Evolutionary conservation across 1,139 yeast species (phyloP).

Genomic region (Sugiyamaella novakii): DNA sequence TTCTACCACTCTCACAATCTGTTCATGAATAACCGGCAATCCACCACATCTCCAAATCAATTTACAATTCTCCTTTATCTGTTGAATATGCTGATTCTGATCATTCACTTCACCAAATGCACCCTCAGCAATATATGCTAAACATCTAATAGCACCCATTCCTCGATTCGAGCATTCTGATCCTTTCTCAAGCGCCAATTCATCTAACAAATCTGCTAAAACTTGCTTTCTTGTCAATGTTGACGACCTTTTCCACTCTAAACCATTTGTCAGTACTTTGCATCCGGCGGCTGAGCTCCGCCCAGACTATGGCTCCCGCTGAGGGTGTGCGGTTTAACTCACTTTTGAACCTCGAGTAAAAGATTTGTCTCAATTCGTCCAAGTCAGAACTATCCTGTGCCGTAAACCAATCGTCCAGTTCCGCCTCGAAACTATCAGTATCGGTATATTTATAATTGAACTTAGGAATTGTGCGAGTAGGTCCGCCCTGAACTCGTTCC

Average conservation of each 20-base stretch:
- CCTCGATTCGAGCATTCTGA: neutral
- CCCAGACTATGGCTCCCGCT: neutral
- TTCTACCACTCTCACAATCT: constrained; percentile 27
- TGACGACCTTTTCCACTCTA: constrained; percentile 23
- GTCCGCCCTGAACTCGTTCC: constrained; percentile 13
- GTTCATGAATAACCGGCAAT: constrained; percentile 28
- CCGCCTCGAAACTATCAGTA: constrained; percentile 32
- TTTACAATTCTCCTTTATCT: constrained; percentile 40
- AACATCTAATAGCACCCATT: constrained; percentile 13
- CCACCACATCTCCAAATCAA: constrained; percentile 33
- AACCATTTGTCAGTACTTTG: constrained; percentile 1
- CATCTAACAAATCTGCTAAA: constrained; percentile 21
- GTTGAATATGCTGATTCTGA: constrained; percentile 45
- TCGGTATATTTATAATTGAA: constrained; percentile 36
- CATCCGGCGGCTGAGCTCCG: neutral
- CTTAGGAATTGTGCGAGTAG: constrained; percentile 30
- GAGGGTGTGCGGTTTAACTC: neutral
- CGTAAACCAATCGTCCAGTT: constrained; percentile 44
- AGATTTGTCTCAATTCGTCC: constrained; percentile 28
- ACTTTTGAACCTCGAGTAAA: constrained; percentile 28
- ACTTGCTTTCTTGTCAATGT: constrained; percentile 16
- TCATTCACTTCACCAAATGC: constrained; percentile 42
- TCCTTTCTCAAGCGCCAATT: constrained; percentile 11
- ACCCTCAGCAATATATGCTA: constrained; percentile 49
- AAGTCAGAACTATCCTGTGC: constrained; percentile 37